These are phyloP conservation scores for Phtheirospermum japonicum DNA, from an alignment of 257 asterid genomes.

Conservation along the genomic window DNA sequence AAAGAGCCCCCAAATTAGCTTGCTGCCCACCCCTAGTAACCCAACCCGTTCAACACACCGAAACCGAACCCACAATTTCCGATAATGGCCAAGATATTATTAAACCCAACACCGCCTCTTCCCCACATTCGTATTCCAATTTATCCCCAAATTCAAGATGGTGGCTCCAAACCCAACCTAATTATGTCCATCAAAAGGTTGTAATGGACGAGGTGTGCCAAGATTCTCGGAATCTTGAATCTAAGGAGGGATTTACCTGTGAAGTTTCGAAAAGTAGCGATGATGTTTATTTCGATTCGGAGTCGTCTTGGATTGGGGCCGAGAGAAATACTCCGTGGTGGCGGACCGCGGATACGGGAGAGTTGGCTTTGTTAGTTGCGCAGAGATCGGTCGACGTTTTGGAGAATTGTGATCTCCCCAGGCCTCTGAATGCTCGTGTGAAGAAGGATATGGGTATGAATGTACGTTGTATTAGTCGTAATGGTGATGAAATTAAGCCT, in stretches of 20 bases:
- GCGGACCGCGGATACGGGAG: constrained; percentile 81
- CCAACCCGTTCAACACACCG: constrained; percentile 43
- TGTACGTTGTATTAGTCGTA: constrained; percentile 24
- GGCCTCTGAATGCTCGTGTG: constrained; percentile 46
- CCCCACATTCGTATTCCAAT: constrained; percentile 52
- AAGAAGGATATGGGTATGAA: constrained; percentile 38
- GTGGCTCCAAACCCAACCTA: constrained; percentile 75
- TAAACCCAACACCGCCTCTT: constrained; percentile 30
- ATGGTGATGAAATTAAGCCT: constrained; percentile 27
- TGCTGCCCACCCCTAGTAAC: constrained; percentile 56
- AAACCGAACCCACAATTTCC: constrained; percentile 34
- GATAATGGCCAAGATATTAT: constrained; percentile 40
- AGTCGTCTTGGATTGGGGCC: constrained; percentile 51
- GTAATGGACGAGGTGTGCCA: constrained; percentile 32
- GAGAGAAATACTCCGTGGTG: constrained; percentile 73
- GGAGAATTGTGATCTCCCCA: constrained; percentile 92
- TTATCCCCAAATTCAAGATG: constrained; percentile 70
- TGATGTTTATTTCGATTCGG: constrained; percentile 46
- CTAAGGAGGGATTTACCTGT: constrained; percentile 22
- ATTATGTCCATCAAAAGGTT: constrained; percentile 41
- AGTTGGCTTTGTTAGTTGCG: constrained; percentile 67
- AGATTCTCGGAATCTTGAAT: constrained; percentile 29
- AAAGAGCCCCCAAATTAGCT: constrained; percentile 90
- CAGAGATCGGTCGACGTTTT: constrained; percentile 54
- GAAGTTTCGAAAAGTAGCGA: constrained; percentile 37